Evolutionary conservation across 371 early-diverging fungal species (phyloP), one percentile per base, ranked within the genome.

Genomic region (Batkoa obscura): DNA sequence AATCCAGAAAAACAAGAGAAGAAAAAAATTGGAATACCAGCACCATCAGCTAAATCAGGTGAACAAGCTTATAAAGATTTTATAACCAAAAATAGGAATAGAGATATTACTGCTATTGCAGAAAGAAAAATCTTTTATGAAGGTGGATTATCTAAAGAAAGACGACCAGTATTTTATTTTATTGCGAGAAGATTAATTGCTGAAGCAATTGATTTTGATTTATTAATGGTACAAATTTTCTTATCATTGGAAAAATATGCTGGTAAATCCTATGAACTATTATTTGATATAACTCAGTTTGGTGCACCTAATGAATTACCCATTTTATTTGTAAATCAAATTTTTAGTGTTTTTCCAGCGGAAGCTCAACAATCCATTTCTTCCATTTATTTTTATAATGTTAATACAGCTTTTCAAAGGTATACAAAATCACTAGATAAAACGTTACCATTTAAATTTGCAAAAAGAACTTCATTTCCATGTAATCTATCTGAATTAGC

Each of bases 211-310:
- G 90, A 93, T 68, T 83, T 90, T 68, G 89, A 91, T 34, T 62
- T 86, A 13, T 65, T 90, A 36, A 78, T 81, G 58, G 75, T 80
- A 59, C 78, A 79, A 54, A 66, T 83, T 39, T 68, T 55, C 9
- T 63, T 80, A 76, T 59, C 69, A 3, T 50, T 82, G 57, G 77
- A 80, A 58, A 68, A 79, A 9, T 71, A 70, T 10, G 66, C 72
- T 0, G 68, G 64, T 54, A 77, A 77, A 56, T 70, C 76, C 9
- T 84, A 75, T 60, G 92, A 92, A 53, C 46, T 93, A 13, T 74
- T 90, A 2, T 64, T 92, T 39, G 94, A 93, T 65, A 63, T 81
- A 47, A 86, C 90, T 5, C 78, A 81, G 62, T 89, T 88, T 65
- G 76, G 79, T n/a, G 68, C 68, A 2, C 71, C 77, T 1, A 90